Conservation (phyloP, 2,329 filamentous ascomycete species). For the Aspergillus caelatus region DNA sequence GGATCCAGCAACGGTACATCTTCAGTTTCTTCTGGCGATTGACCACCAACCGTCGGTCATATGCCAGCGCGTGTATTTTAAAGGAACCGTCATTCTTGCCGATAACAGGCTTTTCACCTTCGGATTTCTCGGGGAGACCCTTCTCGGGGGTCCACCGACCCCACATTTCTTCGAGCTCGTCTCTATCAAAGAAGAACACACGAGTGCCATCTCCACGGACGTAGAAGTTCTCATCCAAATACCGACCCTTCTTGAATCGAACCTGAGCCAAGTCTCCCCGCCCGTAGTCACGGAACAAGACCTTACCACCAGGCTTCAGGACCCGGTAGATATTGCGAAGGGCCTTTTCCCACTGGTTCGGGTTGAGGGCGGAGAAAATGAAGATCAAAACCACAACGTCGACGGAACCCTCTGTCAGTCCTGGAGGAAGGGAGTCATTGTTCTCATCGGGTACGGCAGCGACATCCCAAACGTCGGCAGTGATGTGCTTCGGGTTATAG, state of each 20-base stretch:
- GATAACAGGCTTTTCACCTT: slow-evolving; percentile 1
- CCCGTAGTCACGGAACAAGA: slow-evolving; percentile 96
- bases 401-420: slow-evolving; percentile 74
- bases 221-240: slow-evolving; percentile 96
- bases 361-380: slow-evolving; percentile 90
- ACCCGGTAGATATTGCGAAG: slow-evolving; percentile 79
- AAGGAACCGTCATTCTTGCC: slow-evolving; percentile 51
- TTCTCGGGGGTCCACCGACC: slow-evolving; percentile 49
- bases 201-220: slow-evolving; percentile 92
- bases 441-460: slow-evolving; percentile 60
- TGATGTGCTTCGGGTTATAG: slow-evolving; percentile 72
- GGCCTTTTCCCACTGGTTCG: slow-evolving; percentile 79
- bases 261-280: slow-evolving; percentile 95
- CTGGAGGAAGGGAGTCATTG: slow-evolving; percentile 67
- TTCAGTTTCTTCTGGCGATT: slow-evolving; percentile 89
- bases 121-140: slow-evolving; percentile 25
- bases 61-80: slow-evolving; percentile 74
- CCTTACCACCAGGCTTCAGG: slow-evolving; percentile 88
- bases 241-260: slow-evolving; percentile 92
- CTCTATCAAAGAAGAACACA: slow-evolving; percentile 94
- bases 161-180: slow-evolving; percentile 83
- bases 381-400: slow-evolving; percentile 95
- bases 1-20: slow-evolving; percentile 92
- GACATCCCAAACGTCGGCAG: slow-evolving; percentile 94
- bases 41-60: slow-evolving; percentile 86